Evolutionary conservation across 257 asterid species (phyloP), one percentile per base, ranked within the genome.

Genomic region (Solanum piurae): DNA sequence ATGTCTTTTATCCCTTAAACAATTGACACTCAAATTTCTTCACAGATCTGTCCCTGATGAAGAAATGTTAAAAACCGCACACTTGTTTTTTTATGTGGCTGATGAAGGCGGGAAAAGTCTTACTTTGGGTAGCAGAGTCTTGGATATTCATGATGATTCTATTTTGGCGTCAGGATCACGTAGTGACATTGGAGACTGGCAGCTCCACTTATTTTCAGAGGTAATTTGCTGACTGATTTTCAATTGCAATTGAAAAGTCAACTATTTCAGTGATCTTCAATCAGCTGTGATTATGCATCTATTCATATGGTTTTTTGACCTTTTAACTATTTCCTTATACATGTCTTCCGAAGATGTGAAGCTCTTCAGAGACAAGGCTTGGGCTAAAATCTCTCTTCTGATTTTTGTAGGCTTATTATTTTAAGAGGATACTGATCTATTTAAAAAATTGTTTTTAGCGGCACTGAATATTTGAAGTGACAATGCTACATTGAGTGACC

Each of bases 51-150:
- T 94, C 76, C 90, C 75, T 90, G 86, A 84, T 82, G 92, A 95
- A 76, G 95, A 94, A 87, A 91, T 84, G 92, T 90, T 90, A 88
- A 91, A 91, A 87, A 86, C 40, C 80, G 92, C 91, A 88, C 99
- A 97, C 91, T 89, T 96, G 86, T 97, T 96, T 95, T 97, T 97
- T 92, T 97, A 97, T 89, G 89, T 97, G 93, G 99, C 95, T 86
- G 99, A 97, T 93, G 99, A 97, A 93, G 92, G 92, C 85, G 98
- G 94, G 87, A 88, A 60, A 89, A 87, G 96, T 91, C 89, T 97
- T 60, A 90, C 90, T 87, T 92, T 95, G 89, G 98, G 98, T 62
- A 86, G 91, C 83, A 90, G 92, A 82, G 89, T 88, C 88, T 85
- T 87, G 73, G 92, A 89, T 89, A 68, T 87, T 73, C 91, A 94